These are phyloP conservation scores for Cenchrus fungigraminus DNA, from an alignment of 176 grass and related monocot genomes.

Conservation along the genomic window DNA sequence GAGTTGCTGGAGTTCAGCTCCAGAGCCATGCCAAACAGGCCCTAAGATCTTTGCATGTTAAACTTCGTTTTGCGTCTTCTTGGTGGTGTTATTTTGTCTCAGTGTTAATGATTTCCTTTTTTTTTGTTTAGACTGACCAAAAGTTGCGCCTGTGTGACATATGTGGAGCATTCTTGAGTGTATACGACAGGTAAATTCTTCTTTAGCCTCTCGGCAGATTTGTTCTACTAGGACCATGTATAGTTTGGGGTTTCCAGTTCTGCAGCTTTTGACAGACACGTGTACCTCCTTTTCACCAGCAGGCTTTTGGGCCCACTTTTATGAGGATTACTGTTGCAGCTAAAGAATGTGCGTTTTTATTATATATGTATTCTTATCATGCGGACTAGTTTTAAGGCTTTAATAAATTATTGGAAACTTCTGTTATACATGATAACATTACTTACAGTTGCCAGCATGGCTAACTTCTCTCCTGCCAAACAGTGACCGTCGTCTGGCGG, in stretches of 20 bases:
- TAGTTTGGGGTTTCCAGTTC: slow-evolving; percentile 48
- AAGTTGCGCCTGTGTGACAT: slow-evolving; percentile 96
- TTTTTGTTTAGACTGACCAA: slow-evolving; percentile 87
- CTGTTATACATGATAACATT: not conserved
- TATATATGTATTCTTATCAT: slow-evolving; percentile 49
- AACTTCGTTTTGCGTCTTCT: slow-evolving; percentile 8
- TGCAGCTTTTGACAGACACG: slow-evolving; percentile 68
- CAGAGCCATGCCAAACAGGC: too few relatives aligned
- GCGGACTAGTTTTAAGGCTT: slow-evolving; percentile 43
- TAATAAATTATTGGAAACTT: slow-evolving; percentile 22
- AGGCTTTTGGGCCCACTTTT: slow-evolving; percentile 87
- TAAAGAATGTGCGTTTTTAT: slow-evolving; percentile 88
- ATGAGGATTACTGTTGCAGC: slow-evolving; percentile 88
- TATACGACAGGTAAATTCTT: slow-evolving; percentile 70
- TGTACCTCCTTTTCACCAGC: slow-evolving; percentile 72
- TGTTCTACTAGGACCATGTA: slow-evolving; percentile 36
- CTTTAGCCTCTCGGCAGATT: slow-evolving; percentile 15
- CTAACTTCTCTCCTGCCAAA: slow-evolving; percentile 40
- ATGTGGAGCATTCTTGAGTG: slow-evolving; percentile 98
- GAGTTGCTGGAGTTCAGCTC: too few relatives aligned
- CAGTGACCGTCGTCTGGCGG: slow-evolving; percentile 94
- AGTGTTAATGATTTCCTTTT: slow-evolving; percentile 30
- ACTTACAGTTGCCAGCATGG: not conserved
- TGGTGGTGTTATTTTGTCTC: slow-evolving; percentile 13
- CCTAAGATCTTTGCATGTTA: not conserved